Evolutionary conservation across 441 rosid species (phyloP), one percentile per base, ranked within the genome.

Genomic region (Erysimum cheiri): DNA sequence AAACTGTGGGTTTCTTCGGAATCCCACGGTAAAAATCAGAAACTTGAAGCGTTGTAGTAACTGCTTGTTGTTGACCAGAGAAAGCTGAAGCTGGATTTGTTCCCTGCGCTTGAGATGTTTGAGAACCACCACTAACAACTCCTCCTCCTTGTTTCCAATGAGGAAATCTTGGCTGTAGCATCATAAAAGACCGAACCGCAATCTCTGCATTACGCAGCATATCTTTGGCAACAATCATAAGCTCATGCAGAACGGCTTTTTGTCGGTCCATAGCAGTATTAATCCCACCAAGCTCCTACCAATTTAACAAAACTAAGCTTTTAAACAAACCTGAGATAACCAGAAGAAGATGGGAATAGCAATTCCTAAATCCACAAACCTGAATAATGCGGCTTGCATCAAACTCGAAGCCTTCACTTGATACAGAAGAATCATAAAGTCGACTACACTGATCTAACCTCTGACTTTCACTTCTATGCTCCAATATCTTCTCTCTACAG

Each of bases 251-350:
- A 69, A 83, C 78, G 68, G 91, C 88, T 80, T 88, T 93, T 77
- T 92, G 96, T 50, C 97, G 69, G 43, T 96, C 99, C 91, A 85
- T 87, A 48, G 87, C 82, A 52, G 90, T 80, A 58, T 80, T 85
- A 72, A 89, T 88, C 70, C 96, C 99, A 71, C 98, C 99, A 80
- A 96, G 94, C 81, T 96, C 99, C 98, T 96, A 72, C 47, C 11
- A 61, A 65, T 17, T 19, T 48, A 62, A 39, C 24, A 53, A 53
- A n/a, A 60, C 13, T 0, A 26, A 22, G 50, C 26, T 13, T 28
- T 39, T 8, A 47, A 3, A 54, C 9, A 67, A 37, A 60, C 29
- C 37, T 52, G 43, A 74, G 36, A 40, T 40, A 19, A 17, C 19
- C 13, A 39, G 8, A 62, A 32, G 10, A 22, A 22, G 24, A 22